phyloP scores from a whole-genome alignment of 371 early-diverging fungal species.

The Syncephalis plumigaleata region DNA sequence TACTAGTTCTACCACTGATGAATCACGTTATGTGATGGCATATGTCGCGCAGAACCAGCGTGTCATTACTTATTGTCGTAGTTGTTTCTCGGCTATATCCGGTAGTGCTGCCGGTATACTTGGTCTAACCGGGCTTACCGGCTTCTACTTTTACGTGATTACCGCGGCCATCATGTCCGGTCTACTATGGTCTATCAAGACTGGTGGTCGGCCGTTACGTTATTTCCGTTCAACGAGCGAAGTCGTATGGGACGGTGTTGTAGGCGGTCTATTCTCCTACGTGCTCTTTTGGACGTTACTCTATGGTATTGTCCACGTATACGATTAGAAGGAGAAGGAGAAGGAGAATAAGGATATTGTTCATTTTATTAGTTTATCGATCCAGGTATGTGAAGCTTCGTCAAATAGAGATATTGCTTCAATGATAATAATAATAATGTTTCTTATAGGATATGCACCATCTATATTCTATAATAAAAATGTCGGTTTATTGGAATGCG shows the following conservation, averaged over 20 bases:
- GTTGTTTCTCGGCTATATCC: slow-evolving; percentile 51
- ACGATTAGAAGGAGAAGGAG: no score
- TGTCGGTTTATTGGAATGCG: no score
- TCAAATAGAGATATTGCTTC: no score
- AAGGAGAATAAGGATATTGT: no score
- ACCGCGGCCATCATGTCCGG: slow-evolving; percentile 36
- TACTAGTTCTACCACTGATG: no score
- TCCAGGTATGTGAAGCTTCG: no score
- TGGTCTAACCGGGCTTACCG: slow-evolving; percentile 43
- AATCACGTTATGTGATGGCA: slow-evolving; percentile 20
- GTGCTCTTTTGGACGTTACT: slow-evolving; percentile 73
- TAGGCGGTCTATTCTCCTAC: slow-evolving; percentile 54
- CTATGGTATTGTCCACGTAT: slow-evolving; percentile 66
- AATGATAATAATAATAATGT: no score
- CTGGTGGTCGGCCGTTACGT: slow-evolving; percentile 12
- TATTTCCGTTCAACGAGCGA: slow-evolving; percentile 33
- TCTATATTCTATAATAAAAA: no score
- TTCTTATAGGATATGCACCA: no score
- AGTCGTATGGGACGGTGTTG: slow-evolving; percentile 41
- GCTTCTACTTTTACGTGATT: slow-evolving; percentile 55
- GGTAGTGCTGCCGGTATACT: slow-evolving; percentile 68
- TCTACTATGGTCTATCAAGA: slow-evolving; percentile 22
- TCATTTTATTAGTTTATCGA: no score
- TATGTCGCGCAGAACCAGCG: slow-evolving; percentile 41
- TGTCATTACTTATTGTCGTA: slow-evolving; percentile 51